Evolutionary conservation across 2,329 filamentous ascomycete species (phyloP), one percentile per base, ranked within the genome.

Genomic region (Penicillium aurantiogriseum): DNA sequence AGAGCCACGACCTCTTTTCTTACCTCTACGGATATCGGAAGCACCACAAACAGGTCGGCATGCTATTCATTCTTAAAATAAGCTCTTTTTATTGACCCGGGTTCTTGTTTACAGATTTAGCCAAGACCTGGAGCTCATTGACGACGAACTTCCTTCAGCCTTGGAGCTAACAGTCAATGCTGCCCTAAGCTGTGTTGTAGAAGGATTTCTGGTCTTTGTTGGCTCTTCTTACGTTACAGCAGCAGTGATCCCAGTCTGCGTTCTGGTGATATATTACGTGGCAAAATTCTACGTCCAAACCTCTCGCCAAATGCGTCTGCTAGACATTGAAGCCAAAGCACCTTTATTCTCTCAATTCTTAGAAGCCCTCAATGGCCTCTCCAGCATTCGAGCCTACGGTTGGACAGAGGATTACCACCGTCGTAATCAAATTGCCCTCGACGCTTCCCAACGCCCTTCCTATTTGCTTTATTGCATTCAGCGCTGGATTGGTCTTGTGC

Each of bases 261-360:
- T 72, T 8, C 55, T 71, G 2, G 67, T 66, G 5, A 65, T 81
- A n/a, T 79, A 74, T 56, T 57, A 70, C 47, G 69, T 81, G 5
- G 78, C 80, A 57, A 74, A 67, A 48, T 74, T 77, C 64, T 82
- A 82, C 58, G 74, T 81, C 4, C 75, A 73, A n/a, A 81, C 80
- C 8, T 79, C 77, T 6, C 73, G 79, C 2, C 79, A 81, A 58
- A 63, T 82, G 7, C 77, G 83, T 49, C 76, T 25, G 69, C 77
- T 85, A 13, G 83, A 85, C 51, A 76, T 86, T 0, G 83, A 86
- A 63, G 77, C 80, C 2, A 85, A 85, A 60, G 79, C 79, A 1
- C 83, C 83, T 17, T 13, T 56, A 0, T 70, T 85, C 17, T 65
- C 60, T 23, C 57, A 61, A 3, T 51, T 48, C 17, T 15, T 56